Base-by-base conservation (phyloP, 2,329 filamentous ascomycete species). In the Talaromyces atroroseus region DNA sequence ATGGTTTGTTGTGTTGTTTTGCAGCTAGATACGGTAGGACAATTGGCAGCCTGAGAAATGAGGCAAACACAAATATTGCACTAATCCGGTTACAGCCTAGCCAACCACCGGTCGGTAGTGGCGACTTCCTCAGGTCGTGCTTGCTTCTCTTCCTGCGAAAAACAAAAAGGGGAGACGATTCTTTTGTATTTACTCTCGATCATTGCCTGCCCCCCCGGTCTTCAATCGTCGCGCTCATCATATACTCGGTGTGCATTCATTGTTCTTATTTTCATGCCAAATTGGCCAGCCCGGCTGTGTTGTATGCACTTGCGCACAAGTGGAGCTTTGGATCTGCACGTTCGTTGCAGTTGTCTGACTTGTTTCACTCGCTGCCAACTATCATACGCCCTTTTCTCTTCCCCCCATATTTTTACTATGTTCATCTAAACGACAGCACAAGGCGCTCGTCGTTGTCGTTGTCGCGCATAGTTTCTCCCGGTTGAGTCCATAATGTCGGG, bases 401-500 rank as follows among this genome's bases (percentile, higher is more conserved):
- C 18, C 18, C 6, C 40, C 20, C 18, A 11, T n/a, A 8, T 18
- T 3, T 10, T 7, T 44, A 44, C 18, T 23, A 44, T 44, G 40
- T 44, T 44, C 40, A 21, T 44, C 3, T 44, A 14, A 44, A 3
- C 40, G 20, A 23, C 20, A 44, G 18, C 40, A 23, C 32, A 12
- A 36, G 32, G 32, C 32, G 21, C 32, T 32, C 20, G 29, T 53
- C 36, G 42, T 23, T 10, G 45, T 49, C 10, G 34, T 44, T 11
- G 34, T 14, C 20, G 21, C 26, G 34, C 32, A 23, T 49, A 48
- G 23, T 49, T 34, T 32, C 23, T n/a, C 45, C 11, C 10, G 24
- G 21, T 44, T 40, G 34, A 47, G 42, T 18, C 23, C 52, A 58
- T 32, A 24, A 58, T 58, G 57, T 58, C 57, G 48, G 42, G 40